These are phyloP conservation scores for Trichopus zeylanicus DNA, from an alignment of 116 monocot genomes.

Conservation along the genomic window DNA sequence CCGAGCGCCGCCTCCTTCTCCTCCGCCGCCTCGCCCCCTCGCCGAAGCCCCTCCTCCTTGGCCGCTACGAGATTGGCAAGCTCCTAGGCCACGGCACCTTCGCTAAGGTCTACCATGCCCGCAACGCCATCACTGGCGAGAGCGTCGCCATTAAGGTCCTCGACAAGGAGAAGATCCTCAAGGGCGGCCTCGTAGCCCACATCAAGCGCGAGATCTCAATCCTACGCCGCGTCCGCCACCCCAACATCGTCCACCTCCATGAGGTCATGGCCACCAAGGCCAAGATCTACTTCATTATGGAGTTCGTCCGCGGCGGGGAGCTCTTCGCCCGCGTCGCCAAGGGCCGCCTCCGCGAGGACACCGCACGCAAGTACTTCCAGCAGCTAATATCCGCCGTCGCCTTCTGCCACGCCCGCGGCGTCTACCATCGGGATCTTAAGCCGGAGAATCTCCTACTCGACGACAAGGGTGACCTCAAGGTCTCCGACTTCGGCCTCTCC, in stretches of 20 bases:
- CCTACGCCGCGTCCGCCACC: conserved; percentile 77
- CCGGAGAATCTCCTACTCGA: conserved; percentile 78
- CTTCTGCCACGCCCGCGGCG: conserved; percentile 78
- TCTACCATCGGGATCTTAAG: conserved; percentile 78
- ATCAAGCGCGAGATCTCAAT: conserved; percentile 76
- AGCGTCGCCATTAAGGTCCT: conserved; percentile 71
- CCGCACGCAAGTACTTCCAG: conserved; percentile 65
- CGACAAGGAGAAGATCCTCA: conserved; percentile 72
- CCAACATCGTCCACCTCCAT: conserved; percentile 69
- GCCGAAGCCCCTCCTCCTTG: conserved; percentile 27
- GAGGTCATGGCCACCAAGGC: conserved; percentile 79
- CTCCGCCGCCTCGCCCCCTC: not conserved
- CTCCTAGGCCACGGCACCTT: conserved; percentile 63
- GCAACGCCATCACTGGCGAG: conserved; percentile 30
- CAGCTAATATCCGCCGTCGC: conserved; percentile 64
- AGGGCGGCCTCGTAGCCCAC: conserved; percentile 49
- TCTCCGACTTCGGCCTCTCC: conserved; percentile 69
- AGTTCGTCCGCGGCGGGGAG: conserved; percentile 75
- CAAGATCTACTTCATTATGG: conserved; percentile 87
- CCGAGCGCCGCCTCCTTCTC: not conserved
- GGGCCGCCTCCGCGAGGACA: conserved; percentile 55
- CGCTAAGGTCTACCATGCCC: conserved; percentile 74
- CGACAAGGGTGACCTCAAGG: conserved; percentile 70
- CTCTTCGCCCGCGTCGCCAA: conserved; percentile 60
- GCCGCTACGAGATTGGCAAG: conserved; percentile 63